phyloP scores from a whole-genome alignment of 179 eudicot species.

The Actinidia chinensis region DNA sequence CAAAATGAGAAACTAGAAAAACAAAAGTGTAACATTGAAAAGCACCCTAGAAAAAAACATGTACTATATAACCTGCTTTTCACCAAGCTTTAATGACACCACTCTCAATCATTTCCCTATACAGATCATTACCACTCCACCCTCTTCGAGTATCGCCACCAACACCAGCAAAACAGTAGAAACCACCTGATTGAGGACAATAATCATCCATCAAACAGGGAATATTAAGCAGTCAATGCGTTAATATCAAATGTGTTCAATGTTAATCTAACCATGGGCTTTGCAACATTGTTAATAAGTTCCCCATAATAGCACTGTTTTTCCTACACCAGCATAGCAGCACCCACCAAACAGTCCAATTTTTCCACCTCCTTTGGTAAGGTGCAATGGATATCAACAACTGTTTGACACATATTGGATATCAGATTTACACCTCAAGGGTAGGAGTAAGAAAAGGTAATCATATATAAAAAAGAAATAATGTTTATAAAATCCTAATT shows the following conservation, averaged over 20 bases:
- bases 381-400: conserved; percentile 68
- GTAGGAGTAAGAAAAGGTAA: background rate
- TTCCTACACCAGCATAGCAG: conserved; percentile 67
- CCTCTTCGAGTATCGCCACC: conserved; percentile 71
- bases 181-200: conserved; percentile 49
- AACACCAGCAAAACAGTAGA: conserved; percentile 67
- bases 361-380: conserved; percentile 77
- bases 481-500: no score
- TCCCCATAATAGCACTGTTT: conserved; percentile 76
- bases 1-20: background rate
- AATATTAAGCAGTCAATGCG: background rate
- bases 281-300: conserved; percentile 48
- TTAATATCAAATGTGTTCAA: no score
- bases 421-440: background rate
- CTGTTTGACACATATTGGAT: conserved; percentile 35
- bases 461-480: background rate
- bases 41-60: conserved; percentile 7
- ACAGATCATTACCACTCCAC: conserved; percentile 83
- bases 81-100: conserved; percentile 99
- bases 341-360: conserved; percentile 93
- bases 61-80: conserved; percentile 62
- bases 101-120: conserved; percentile 99
- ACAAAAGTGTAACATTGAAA: background rate
- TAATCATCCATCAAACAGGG: background rate
- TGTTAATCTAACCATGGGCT: conserved; percentile 46